These are phyloP conservation scores for Neonothopanus nambi DNA, from an alignment of 1,284 basidiomycete species.

Conservation along the genomic window DNA sequence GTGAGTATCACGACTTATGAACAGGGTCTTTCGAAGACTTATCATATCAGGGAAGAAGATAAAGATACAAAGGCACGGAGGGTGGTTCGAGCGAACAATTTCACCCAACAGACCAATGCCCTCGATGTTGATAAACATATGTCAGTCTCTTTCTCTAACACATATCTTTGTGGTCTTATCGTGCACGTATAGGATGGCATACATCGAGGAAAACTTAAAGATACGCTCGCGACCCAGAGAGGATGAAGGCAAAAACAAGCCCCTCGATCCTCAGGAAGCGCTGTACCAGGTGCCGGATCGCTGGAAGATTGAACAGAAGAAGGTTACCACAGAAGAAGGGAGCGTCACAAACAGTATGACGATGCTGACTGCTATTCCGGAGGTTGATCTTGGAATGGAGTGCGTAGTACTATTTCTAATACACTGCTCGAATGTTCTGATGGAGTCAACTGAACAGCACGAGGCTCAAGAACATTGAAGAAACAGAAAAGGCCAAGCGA, in stretches of 20 bases:
- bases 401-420: slow-evolving; percentile 43
- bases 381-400: slow-evolving; percentile 98
- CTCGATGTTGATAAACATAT: slow-evolving; percentile 98
- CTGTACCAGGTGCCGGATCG: slow-evolving; percentile 80
- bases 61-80: slow-evolving; percentile 58
- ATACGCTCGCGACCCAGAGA: slow-evolving; percentile 66
- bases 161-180: background rate
- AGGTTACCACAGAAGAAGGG: slow-evolving; percentile 74
- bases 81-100: slow-evolving; percentile 86
- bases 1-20: slow-evolving; percentile 41
- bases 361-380: slow-evolving; percentile 96
- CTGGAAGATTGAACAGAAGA: slow-evolving; percentile 60
- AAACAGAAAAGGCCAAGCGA: slow-evolving; percentile 94
- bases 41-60: slow-evolving; percentile 9
- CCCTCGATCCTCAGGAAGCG: slow-evolving; percentile 76
- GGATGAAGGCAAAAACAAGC: slow-evolving; percentile 43
- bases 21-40: background rate
- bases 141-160: slow-evolving; percentile 46
- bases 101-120: slow-evolving; percentile 94
- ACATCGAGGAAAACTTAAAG: slow-evolving; percentile 92
- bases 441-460: slow-evolving; percentile 48
- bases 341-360: slow-evolving; percentile 89
- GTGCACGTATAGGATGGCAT: slow-evolving; percentile 83
- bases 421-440: background rate
- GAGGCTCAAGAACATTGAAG: slow-evolving; percentile 92